phyloP scores from a whole-genome alignment of 371 early-diverging fungal genomes.

The Chytridium lagenaria region DNA sequence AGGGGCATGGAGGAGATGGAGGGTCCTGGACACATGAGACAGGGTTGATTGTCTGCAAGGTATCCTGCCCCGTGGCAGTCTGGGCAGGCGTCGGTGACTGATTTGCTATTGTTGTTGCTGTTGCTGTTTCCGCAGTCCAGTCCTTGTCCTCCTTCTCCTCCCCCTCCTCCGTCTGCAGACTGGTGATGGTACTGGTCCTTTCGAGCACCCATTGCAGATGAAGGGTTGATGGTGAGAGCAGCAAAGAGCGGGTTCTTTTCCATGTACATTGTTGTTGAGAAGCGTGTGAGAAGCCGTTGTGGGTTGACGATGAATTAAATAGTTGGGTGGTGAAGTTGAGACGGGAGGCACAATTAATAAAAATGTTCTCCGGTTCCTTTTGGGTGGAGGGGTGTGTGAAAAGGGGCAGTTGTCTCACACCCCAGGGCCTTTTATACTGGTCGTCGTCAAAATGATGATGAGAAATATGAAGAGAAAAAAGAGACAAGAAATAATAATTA shows the following conservation, averaged over 20 bases:
- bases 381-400: too few species aligned
- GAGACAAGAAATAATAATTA: too few species aligned
- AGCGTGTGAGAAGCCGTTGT: too few species aligned
- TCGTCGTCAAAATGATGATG: too few species aligned
- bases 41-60: neutral
- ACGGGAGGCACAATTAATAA: too few species aligned
- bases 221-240: neutral
- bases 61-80: constrained; percentile 9
- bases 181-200: neutral
- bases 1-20: neutral
- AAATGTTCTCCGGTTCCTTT: too few species aligned
- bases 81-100: neutral
- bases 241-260: neutral
- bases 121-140: too few species aligned
- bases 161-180: neutral
- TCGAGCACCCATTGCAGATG: neutral
- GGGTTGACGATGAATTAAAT: too few species aligned
- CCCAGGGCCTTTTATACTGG: neutral
- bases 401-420: too few species aligned
- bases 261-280: neutral
- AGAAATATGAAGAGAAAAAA: too few species aligned
- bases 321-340: too few species aligned
- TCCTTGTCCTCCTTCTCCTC: neutral
- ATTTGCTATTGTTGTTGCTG: too few species aligned
- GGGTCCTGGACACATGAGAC: constrained; percentile 12